Percentiles rank a stretch among this genome's conserved stretches.
Conservation (phyloP, 352 stramenopile genomes). For the Elongisporangium anandrum region DNA sequence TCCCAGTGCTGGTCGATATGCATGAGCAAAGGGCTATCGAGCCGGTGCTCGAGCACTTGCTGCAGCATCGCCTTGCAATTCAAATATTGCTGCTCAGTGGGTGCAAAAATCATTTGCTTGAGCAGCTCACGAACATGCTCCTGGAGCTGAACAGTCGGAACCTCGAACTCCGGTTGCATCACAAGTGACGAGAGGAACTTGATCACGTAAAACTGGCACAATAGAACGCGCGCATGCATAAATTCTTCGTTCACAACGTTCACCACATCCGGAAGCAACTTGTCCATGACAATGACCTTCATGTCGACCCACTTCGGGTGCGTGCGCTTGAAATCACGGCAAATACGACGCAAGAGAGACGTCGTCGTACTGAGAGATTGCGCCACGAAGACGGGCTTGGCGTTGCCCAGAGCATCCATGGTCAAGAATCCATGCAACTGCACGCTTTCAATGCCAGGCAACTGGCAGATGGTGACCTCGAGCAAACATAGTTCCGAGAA, state of each 20-base stretch:
- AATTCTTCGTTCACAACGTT: constrained; percentile 57
- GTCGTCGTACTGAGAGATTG: constrained; percentile 44
- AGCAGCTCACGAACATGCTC: constrained; percentile 43
- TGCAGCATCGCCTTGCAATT: constrained; percentile 38
- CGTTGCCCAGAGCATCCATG: constrained; percentile 69
- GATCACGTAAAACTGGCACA: constrained; percentile 73
- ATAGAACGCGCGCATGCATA: constrained; percentile 40
- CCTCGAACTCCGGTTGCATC: constrained; percentile 31
- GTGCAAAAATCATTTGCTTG: constrained; percentile 62
- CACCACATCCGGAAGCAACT: constrained; percentile 44
- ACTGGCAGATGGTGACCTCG: constrained; percentile 35
- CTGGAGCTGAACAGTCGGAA: constrained; percentile 28
- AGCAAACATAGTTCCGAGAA: constrained; percentile 58
- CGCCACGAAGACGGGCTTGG: constrained; percentile 55
- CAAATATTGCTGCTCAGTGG: constrained; percentile 43
- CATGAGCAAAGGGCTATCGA: constrained; percentile 36
- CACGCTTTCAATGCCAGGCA: constrained; percentile 30
- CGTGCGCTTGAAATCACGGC: constrained; percentile 71
- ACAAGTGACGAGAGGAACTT: constrained; percentile 53
- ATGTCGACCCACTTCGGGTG: constrained; percentile 54
- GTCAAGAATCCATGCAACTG: constrained; percentile 57
- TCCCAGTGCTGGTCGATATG: constrained; percentile 58
- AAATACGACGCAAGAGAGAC: constrained; percentile 52
- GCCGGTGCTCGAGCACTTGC: constrained; percentile 26
- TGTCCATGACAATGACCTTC: constrained; percentile 68